Conservation (phyloP, 108 stramenopile genomes). For the Aurantiochytrium sp. region DNA sequence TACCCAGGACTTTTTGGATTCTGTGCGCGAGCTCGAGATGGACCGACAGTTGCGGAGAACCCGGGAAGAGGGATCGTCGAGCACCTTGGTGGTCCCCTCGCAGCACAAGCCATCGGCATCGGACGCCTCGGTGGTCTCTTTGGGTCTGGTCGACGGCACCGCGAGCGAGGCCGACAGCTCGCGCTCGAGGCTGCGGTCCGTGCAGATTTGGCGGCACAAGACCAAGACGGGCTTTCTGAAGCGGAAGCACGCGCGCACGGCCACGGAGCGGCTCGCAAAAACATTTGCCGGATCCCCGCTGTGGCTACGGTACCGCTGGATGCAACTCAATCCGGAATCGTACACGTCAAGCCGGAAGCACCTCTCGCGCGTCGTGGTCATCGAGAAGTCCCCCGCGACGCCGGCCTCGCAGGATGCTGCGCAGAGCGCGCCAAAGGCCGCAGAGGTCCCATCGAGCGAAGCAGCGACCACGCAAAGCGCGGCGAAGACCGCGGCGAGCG, state of each 20-base stretch:
- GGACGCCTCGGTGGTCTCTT: background rate
- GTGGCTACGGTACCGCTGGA: conserved; percentile 19
- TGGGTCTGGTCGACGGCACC: background rate
- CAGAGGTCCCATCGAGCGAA: no score
- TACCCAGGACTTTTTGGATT: conserved; percentile 18
- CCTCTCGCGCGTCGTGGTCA: background rate
- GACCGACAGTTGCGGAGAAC: background rate
- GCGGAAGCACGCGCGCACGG: background rate
- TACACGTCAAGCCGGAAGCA: background rate
- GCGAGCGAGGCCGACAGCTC: background rate
- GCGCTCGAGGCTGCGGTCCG: background rate
- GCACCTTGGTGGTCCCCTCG: no score
- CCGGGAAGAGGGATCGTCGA: background rate
- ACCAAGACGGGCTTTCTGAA: background rate
- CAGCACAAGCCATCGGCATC: no score
- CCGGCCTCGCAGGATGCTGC: background rate
- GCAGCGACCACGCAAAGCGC: no score
- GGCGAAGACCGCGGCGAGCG: no score
- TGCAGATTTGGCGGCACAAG: background rate
- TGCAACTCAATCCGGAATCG: conserved; percentile 23
- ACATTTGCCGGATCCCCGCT: conserved; percentile 20
- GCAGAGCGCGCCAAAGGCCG: background rate
- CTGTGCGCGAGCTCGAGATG: conserved; percentile 1
- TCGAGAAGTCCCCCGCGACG: background rate
- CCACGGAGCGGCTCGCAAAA: background rate